A percentile compares a stretch with the other conserved stretches of the same genome.
phyloP scores from a whole-genome alignment of 2,329 filamentous ascomycete species.

The Plenodomus biglobosus region DNA sequence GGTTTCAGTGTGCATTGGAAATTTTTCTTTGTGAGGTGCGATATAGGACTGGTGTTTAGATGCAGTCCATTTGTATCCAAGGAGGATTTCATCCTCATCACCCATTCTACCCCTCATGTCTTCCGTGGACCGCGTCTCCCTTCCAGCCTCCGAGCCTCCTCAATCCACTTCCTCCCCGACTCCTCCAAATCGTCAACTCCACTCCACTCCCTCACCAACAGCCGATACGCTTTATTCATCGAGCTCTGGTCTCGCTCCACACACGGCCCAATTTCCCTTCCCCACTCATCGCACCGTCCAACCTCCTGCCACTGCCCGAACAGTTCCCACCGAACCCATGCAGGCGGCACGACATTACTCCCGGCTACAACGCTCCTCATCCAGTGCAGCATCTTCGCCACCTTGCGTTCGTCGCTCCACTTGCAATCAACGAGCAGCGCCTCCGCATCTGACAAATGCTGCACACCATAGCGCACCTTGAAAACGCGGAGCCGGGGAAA shows the following conservation, averaged over 20 bases:
- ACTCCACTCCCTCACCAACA: neutral
- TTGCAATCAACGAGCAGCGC: neutral
- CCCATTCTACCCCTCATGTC: too few relatives aligned
- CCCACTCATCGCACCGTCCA: neutral
- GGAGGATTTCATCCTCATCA: too few relatives aligned
- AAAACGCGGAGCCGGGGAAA: neutral
- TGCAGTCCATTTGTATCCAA: too few relatives aligned
- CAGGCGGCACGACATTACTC: neutral
- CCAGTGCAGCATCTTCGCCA: neutral
- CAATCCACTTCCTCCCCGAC: neutral
- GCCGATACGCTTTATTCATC: neutral
- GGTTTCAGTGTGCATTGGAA: too few relatives aligned
- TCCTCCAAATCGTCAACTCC: neutral
- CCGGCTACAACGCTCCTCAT: neutral
- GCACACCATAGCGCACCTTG: neutral
- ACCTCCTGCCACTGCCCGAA: too few relatives aligned
- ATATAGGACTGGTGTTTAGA: too few relatives aligned
- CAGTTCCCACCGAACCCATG: neutral
- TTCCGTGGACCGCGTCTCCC: neutral
- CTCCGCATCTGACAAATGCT: neutral
- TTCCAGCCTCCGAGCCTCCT: neutral
- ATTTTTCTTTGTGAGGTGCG: too few relatives aligned
- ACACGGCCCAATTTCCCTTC: neutral
- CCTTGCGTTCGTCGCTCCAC: neutral
- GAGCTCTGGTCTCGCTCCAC: neutral